Conservation (phyloP, 345 rosid genomes). For the Corymbia maculata region DNA sequence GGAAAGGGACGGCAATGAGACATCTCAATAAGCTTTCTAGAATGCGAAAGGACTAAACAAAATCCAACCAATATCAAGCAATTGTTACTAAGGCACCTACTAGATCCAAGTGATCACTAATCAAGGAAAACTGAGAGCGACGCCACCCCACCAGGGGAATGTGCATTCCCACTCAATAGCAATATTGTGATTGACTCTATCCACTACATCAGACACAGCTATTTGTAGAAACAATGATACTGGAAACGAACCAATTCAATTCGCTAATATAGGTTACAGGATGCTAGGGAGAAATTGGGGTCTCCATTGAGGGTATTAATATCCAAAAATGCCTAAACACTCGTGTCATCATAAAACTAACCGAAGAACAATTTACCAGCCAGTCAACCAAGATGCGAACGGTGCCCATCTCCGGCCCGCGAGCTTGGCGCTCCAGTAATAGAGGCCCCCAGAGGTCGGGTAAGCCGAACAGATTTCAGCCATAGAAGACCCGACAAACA, state of each 20-base stretch:
- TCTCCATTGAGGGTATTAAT: neutral
- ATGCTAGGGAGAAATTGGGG: neutral
- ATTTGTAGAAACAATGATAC: neutral
- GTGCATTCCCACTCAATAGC: neutral
- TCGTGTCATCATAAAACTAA: neutral
- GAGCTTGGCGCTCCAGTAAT: slow-evolving; percentile 98
- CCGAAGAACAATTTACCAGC: slow-evolving; percentile 41
- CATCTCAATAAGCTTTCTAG: neutral
- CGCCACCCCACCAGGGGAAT: neutral
- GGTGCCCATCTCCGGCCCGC: slow-evolving; percentile 92
- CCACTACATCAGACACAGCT: neutral
- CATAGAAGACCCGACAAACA: slow-evolving; percentile 84
- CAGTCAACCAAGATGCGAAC: slow-evolving; percentile 91
- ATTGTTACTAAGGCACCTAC: neutral
- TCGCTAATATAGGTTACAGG: neutral
- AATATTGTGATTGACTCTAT: neutral
- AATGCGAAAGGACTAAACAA: neutral
- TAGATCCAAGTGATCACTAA: neutral
- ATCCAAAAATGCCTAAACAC: neutral
- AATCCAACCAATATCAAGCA: neutral
- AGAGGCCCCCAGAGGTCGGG: slow-evolving; percentile 97
- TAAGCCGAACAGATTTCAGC: slow-evolving; percentile 96
- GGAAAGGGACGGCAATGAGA: neutral
- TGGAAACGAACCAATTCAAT: neutral
- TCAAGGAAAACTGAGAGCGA: neutral